Conservation (phyloP, 2,329 filamentous ascomycete species). For the Teratosphaeria viscida region DNA sequence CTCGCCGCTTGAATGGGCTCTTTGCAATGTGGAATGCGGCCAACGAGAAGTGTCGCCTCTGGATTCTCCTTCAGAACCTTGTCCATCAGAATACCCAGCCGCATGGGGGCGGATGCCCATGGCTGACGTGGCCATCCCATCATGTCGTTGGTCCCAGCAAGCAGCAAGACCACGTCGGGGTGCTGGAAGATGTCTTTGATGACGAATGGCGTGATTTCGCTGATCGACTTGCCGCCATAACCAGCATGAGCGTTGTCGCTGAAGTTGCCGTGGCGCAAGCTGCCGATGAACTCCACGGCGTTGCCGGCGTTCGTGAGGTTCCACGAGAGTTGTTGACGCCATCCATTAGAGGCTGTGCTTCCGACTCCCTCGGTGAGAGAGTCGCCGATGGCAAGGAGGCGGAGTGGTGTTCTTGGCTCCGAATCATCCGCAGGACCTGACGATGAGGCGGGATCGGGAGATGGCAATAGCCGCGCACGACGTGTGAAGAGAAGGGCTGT, state of each 20-base stretch:
- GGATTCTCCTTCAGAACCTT: neutral
- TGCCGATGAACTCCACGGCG: neutral
- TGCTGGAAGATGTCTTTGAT: neutral
- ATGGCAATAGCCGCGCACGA: no score
- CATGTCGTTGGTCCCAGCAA: neutral
- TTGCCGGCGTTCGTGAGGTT: neutral
- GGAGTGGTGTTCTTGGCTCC: no score
- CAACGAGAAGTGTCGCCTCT: neutral
- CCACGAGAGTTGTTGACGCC: neutral
- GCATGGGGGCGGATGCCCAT: neutral
- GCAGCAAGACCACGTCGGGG: neutral
- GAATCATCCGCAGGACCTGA: no score
- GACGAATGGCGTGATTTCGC: neutral
- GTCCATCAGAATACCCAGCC: neutral
- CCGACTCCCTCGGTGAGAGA: no score
- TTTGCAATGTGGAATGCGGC: neutral
- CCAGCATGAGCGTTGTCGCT: neutral
- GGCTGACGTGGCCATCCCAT: neutral
- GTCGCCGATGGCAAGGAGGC: no score
- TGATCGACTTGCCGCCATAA: neutral
- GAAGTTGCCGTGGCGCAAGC: neutral
- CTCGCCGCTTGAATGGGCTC: neutral
- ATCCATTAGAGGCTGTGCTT: neutral
- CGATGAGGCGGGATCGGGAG: no score
- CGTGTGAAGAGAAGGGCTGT: no score